phyloP scores from a whole-genome alignment of 306 rosid species.

The Dryas drummondii region DNA sequence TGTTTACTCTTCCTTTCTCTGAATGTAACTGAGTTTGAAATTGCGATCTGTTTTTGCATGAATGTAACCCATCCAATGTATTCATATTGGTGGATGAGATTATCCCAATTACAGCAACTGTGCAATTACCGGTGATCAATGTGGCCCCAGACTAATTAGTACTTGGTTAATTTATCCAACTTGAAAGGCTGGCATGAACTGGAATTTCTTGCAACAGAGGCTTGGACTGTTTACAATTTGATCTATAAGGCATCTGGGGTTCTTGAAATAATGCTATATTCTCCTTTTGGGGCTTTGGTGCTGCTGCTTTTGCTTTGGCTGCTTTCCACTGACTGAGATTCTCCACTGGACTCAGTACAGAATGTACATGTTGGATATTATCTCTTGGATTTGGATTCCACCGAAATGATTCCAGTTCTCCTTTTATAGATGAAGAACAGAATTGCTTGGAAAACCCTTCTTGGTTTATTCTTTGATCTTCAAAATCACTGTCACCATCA shows the following conservation, averaged over 20 bases:
- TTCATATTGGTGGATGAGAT: neutral
- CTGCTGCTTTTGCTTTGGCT: conserved; percentile 64
- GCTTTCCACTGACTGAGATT: conserved; percentile 86
- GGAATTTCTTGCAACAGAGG: conserved; percentile 56
- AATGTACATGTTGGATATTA: conserved; percentile 37
- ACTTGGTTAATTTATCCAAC: conserved; percentile 60
- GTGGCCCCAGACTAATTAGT: conserved; percentile 27
- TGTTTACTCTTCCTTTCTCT: neutral
- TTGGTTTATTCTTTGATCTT: conserved; percentile 30
- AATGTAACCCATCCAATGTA: neutral
- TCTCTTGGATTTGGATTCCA: conserved; percentile 10
- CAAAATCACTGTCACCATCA: conserved; percentile 26
- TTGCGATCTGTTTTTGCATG: neutral
- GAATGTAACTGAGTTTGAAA: neutral
- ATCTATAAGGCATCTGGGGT: conserved; percentile 22
- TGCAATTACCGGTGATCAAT: conserved; percentile 13
- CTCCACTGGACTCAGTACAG: conserved; percentile 76
- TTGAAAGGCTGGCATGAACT: conserved; percentile 80
- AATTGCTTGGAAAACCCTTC: conserved; percentile 30
- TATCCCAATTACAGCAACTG: neutral
- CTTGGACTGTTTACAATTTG: conserved; percentile 39
- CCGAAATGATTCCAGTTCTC: neutral
- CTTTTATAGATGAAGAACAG: conserved; percentile 18
- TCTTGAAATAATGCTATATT: conserved; percentile 37
- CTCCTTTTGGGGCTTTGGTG: conserved; percentile 61